These are phyloP conservation scores for Suhomyces sp. DNA, from an alignment of 805 yeast genomes.

Conservation along the genomic window DNA sequence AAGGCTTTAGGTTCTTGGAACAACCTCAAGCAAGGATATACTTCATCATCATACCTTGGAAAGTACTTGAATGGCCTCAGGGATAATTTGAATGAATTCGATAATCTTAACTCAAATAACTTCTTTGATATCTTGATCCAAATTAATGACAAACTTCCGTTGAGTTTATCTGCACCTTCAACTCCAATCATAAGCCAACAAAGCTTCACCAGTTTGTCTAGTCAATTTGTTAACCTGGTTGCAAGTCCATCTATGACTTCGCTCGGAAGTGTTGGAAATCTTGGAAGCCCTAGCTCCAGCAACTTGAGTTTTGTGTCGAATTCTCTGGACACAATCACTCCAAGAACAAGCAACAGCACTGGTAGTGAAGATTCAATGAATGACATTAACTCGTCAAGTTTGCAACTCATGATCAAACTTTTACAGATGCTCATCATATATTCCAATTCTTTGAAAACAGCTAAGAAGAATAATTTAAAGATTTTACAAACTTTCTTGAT, in stretches of 20 bases:
- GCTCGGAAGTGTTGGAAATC: conserved; percentile 2
- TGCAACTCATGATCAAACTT: conserved; percentile 31
- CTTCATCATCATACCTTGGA: conserved; percentile 18
- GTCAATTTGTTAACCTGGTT: too few relatives aligned
- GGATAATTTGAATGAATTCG: conserved; percentile 31
- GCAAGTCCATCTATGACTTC: conserved; percentile 6
- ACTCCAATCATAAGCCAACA: conserved; percentile 31
- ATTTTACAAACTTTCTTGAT: conserved; percentile 33
- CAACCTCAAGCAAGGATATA: conserved; percentile 14
- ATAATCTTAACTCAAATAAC: conserved; percentile 25
- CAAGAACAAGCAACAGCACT: conserved; percentile 7
- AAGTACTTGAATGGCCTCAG: conserved; percentile 23
- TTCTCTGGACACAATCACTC: conserved; percentile 3
- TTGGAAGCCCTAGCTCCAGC: conserved; percentile 3
- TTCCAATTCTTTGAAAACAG: conserved; percentile 33
- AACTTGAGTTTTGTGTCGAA: neutral
- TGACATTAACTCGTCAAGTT: conserved; percentile 26
- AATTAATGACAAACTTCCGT: conserved; percentile 42
- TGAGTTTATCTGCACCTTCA: conserved; percentile 45
- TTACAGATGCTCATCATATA: conserved; percentile 35
- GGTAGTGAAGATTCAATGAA: conserved; percentile 1
- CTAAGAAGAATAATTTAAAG: conserved; percentile 27
- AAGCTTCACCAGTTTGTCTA: conserved; percentile 3
- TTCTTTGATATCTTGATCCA: conserved; percentile 37
- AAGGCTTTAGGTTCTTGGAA: conserved; percentile 30